Evolutionary conservation across 176 grass and related monocot species (phyloP).

Genomic region (Rhynchospora tenuis): DNA sequence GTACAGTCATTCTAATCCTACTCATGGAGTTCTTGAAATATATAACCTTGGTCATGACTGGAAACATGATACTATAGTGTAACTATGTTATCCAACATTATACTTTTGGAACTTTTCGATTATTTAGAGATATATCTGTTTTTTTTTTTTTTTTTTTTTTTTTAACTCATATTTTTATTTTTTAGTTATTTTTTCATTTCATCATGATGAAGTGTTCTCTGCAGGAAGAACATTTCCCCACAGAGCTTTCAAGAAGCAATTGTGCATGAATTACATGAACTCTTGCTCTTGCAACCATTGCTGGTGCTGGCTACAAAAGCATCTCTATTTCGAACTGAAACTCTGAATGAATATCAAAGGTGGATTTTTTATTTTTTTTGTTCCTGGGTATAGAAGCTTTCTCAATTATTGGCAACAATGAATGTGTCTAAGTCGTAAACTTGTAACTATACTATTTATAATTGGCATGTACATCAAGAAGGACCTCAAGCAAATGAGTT

Average conservation of each 20-base stretch:
- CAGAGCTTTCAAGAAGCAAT: conserved; percentile 53
- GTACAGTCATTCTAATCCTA: neutral
- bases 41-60: neutral
- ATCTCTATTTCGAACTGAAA: conserved; percentile 41
- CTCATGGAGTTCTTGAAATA: neutral
- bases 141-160: neutral
- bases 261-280: conserved; percentile 55
- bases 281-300: conserved; percentile 68
- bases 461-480: neutral
- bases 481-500: neutral
- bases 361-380: conserved; percentile 16
- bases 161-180: neutral
- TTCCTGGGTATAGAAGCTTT: neutral
- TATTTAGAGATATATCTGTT: neutral
- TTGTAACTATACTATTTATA: neutral
- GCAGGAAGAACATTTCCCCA: conserved; percentile 49
- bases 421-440: neutral
- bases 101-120: conserved; percentile 16
- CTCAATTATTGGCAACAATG: neutral
- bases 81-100: conserved; percentile 11
- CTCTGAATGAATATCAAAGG: conserved; percentile 54
- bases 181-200: conserved; percentile 18
- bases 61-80: neutral
- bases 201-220: conserved; percentile 21
- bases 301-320: conserved; percentile 78